These are phyloP conservation scores for Xylaria hypoxylon DNA, from an alignment of 2,329 filamentous ascomycete species.

Conservation along the genomic window DNA sequence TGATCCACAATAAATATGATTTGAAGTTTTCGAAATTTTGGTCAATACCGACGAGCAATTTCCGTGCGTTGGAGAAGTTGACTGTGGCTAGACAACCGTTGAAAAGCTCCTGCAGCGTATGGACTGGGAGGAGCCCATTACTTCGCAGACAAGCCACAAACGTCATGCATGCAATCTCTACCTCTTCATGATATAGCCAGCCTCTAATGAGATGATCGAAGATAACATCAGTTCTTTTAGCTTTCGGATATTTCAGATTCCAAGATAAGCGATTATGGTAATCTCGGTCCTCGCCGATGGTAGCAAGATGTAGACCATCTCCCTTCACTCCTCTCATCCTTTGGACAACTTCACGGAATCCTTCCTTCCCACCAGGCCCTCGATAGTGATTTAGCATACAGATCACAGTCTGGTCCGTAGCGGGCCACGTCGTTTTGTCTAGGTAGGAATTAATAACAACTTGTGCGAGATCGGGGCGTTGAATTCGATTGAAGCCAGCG, in stretches of 20 bases:
- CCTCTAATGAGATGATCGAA: conserved; percentile 61
- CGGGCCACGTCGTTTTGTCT: conserved; percentile 56
- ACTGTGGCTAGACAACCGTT: conserved; percentile 42
- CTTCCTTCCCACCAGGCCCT: conserved; percentile 54
- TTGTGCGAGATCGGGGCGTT: conserved; percentile 63
- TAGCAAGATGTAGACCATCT: conserved; percentile 44
- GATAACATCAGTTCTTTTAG: conserved; percentile 54
- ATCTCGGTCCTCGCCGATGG: conserved; percentile 49
- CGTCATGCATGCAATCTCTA: conserved; percentile 45
- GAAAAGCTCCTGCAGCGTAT: conserved; percentile 47
- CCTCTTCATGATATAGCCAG: conserved; percentile 59
- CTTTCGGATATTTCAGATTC: conserved; percentile 52
- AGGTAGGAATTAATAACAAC: conserved; percentile 65
- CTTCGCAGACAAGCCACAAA: conserved; percentile 48
- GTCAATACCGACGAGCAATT: conserved; percentile 44
- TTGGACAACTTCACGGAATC: conserved; percentile 59
- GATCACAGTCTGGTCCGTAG: conserved; percentile 62
- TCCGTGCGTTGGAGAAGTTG: conserved; percentile 42
- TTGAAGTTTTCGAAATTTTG: conserved; percentile 42
- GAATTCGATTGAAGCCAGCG: conserved; percentile 68
- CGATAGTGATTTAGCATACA: conserved; percentile 65
- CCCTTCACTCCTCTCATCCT: conserved; percentile 59
- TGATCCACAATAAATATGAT: conserved; percentile 37
- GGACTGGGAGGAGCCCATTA: conserved; percentile 37
- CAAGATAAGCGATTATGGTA: conserved; percentile 41